Conservation (phyloP, 1,284 basidiomycete species). For the Apiotrichum gamsii region DNA sequence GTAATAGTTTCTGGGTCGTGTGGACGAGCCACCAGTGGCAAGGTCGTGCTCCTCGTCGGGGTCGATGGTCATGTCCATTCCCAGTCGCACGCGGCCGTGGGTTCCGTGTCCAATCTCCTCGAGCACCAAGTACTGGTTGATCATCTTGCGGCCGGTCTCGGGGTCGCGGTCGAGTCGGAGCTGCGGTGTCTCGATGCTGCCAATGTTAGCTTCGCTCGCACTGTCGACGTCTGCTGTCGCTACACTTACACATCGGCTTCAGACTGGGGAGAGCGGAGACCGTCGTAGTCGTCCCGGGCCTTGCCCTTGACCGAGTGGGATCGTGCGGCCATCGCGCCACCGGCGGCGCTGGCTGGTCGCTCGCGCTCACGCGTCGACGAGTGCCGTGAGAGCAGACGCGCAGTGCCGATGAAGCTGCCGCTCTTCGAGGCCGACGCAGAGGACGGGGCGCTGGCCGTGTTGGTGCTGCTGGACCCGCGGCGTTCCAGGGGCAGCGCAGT, state of each 20-base stretch:
- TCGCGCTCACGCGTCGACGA: conserved; percentile 18
- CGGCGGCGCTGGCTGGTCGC: not conserved
- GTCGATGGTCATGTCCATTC: conserved; percentile 53
- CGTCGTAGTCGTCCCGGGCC: conserved; percentile 7
- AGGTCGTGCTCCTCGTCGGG: conserved; percentile 16
- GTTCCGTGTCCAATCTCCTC: conserved; percentile 68
- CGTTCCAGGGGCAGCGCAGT: too few relatives aligned
- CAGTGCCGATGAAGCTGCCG: conserved; percentile 21
- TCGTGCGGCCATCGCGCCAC: conserved; percentile 1
- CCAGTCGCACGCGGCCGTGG: conserved; percentile 72
- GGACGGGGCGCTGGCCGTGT: not conserved
- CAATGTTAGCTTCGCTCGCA: too few relatives aligned
- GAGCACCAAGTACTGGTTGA: conserved; percentile 67
- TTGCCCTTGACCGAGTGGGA: conserved; percentile 12
- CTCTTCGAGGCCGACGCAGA: conserved; percentile 21
- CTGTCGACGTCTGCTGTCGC: too few relatives aligned
- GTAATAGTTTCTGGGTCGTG: too few relatives aligned
- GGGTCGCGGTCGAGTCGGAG: conserved; percentile 42
- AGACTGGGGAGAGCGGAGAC: conserved; percentile 3
- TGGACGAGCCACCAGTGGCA: too few relatives aligned
- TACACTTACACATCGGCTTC: conserved; percentile 36
- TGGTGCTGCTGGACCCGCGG: too few relatives aligned
- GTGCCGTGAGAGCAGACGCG: conserved; percentile 19
- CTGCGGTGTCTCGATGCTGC: conserved; percentile 56
- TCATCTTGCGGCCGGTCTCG: conserved; percentile 51